Conservation (phyloP, 352 stramenopile species). For the Blastocystis sp. region DNA sequence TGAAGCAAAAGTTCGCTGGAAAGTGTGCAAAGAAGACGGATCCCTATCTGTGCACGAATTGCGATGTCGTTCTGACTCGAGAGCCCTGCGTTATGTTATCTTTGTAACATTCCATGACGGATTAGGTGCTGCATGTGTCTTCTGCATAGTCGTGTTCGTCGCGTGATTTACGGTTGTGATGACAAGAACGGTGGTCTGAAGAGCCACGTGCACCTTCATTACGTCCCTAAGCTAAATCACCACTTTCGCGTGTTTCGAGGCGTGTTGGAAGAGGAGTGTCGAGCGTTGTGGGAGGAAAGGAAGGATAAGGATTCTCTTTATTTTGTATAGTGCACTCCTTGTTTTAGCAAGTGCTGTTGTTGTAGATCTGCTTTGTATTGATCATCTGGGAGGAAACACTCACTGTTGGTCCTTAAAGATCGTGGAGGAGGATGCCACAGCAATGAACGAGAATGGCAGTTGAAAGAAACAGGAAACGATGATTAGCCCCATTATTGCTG, state of each 20-base stretch:
- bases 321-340: background rate
- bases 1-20: background rate
- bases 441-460: no score
- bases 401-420: no score
- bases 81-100: slow-evolving; percentile 41
- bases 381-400: no score
- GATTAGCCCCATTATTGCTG: background rate
- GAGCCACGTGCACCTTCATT: slow-evolving; percentile 42
- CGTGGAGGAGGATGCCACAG: no score
- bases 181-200: slow-evolving; percentile 38
- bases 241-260: slow-evolving; percentile 65
- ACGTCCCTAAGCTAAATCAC: slow-evolving; percentile 43
- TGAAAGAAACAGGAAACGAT: no score
- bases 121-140: slow-evolving; percentile 54
- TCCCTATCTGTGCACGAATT: slow-evolving; percentile 65
- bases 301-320: background rate
- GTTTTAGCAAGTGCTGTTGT: background rate
- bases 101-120: background rate
- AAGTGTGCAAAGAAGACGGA: slow-evolving; percentile 39
- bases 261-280: slow-evolving; percentile 43
- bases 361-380: no score
- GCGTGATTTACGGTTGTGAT: slow-evolving; percentile 60
- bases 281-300: slow-evolving; percentile 23
- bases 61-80: slow-evolving; percentile 43
- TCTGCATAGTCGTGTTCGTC: slow-evolving; percentile 54